These are phyloP conservation scores for Paxillus ammoniavirescens DNA, from an alignment of 768 basidiomycete species.

Conservation along the genomic window DNA sequence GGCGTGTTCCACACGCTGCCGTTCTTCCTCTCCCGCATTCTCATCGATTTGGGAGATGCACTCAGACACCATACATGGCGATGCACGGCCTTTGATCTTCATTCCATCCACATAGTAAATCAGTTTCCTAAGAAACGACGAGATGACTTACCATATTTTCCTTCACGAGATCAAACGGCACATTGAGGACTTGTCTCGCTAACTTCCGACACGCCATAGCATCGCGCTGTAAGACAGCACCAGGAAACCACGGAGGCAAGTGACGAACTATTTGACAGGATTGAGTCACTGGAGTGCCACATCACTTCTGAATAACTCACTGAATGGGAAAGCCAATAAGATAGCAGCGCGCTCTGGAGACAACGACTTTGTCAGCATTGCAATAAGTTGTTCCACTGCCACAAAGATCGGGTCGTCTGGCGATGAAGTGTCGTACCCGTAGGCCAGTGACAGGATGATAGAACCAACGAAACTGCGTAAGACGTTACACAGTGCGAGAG, in stretches of 20 bases:
- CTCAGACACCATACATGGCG: conserved; percentile 9
- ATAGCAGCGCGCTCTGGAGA: conserved; percentile 5
- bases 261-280: conserved; percentile 13
- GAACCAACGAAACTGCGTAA: conserved; percentile 3
- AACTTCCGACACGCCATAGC: background rate
- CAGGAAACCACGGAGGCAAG: conserved; percentile 22
- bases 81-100: conserved; percentile 1
- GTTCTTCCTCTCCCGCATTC: background rate
- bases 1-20: background rate
- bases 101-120: background rate
- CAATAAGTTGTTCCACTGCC: background rate
- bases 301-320: conserved; percentile 12
- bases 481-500: background rate
- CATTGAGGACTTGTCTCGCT: background rate
- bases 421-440: conserved; percentile 8
- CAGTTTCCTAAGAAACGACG: background rate
- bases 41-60: background rate
- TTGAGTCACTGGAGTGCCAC: background rate
- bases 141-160: conserved; percentile 3
- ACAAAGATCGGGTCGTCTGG: conserved; percentile 5
- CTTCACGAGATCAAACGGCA: conserved; percentile 19
- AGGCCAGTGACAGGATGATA: conserved; percentile 6
- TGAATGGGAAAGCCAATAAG: conserved; percentile 10
- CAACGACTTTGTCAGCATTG: background rate
- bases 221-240: conserved; percentile 1